phyloP scores from a whole-genome alignment of 441 rosid genomes.

The Francoa sonchifolia region DNA sequence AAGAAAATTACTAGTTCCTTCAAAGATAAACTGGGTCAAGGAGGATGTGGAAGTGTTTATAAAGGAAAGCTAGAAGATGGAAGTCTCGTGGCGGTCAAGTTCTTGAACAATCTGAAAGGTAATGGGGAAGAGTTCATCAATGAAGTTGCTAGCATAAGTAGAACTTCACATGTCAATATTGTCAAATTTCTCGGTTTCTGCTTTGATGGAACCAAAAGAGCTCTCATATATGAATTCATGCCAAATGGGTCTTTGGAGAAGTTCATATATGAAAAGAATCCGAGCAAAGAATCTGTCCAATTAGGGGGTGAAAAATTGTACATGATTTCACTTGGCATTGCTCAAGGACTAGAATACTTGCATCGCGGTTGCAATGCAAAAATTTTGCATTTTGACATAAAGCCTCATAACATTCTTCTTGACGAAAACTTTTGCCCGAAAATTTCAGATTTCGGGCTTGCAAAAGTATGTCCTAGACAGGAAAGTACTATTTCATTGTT shows the following conservation, averaged over 20 bases:
- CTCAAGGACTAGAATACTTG: conserved; percentile 10
- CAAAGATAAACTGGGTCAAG: conserved; percentile 6
- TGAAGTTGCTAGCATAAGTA: conserved; percentile 11
- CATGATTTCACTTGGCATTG: conserved; percentile 10
- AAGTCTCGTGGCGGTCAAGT: conserved; percentile 3
- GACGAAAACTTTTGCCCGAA: conserved; percentile 3
- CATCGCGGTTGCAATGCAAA: conserved; percentile 9
- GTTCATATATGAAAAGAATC: conserved; percentile 6
- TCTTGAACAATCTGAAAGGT: conserved; percentile 1
- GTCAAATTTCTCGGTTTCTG: conserved; percentile 7
- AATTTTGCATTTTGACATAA: conserved; percentile 11
- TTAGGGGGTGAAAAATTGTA: conserved; percentile 7
- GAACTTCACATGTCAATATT: conserved; percentile 11
- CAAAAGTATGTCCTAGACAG: conserved; percentile 4
- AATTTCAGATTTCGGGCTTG: conserved; percentile 8
- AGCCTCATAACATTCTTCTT: conserved; percentile 9
- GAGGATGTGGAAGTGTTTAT: conserved; percentile 11
- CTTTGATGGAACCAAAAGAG: conserved; percentile 7
- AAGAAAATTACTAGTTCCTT: conserved; percentile 11
- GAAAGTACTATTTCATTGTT: conserved; percentile 10
- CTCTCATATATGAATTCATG: conserved; percentile 8
- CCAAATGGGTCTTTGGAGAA: conserved; percentile 10
- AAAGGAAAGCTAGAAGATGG: conserved; percentile 5
- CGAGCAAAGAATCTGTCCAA: background rate
- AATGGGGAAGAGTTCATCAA: conserved; percentile 13